These are phyloP conservation scores for Neurospora crassa DNA, from an alignment of 2,329 filamentous ascomycete species.

Conservation along the genomic window DNA sequence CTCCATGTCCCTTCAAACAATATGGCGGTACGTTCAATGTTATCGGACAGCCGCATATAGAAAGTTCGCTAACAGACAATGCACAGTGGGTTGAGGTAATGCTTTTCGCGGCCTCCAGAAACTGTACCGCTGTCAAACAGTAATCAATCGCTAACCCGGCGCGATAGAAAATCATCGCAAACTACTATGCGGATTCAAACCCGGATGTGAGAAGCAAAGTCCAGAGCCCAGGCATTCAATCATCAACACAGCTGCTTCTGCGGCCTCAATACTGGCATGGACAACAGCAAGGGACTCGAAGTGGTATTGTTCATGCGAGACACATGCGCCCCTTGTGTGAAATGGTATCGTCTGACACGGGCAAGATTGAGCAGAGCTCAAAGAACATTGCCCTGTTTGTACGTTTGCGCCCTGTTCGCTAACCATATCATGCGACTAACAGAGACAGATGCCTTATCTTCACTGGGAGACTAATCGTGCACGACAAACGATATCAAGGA, in stretches of 20 bases:
- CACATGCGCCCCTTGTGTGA: slow-evolving; percentile 28
- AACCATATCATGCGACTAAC: not conserved
- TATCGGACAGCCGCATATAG: fast-evolving
- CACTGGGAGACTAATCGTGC: slow-evolving; percentile 31
- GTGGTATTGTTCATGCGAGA: slow-evolving; percentile 22
- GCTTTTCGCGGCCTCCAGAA: not conserved
- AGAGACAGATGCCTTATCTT: slow-evolving; percentile 17
- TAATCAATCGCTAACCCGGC: not conserved
- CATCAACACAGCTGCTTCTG: slow-evolving; percentile 11
- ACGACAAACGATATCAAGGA: slow-evolving; percentile 18
- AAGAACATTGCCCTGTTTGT: slow-evolving; percentile 24
- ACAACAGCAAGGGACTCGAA: slow-evolving; percentile 22
- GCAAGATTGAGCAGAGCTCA: slow-evolving; percentile 11
- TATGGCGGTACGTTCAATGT: slow-evolving; percentile 8
- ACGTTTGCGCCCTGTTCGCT: not conserved
- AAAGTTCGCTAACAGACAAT: not conserved
- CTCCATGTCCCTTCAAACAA: slow-evolving; percentile 18
- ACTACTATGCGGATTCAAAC: slow-evolving; percentile 13
- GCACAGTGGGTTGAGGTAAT: slow-evolving; percentile 2
- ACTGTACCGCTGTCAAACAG: not conserved
- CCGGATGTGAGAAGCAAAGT: not conserved
- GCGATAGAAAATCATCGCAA: slow-evolving; percentile 11
- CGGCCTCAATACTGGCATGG: slow-evolving; percentile 24
- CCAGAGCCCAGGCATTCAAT: not conserved
- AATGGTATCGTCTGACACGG: slow-evolving; percentile 18